These are phyloP conservation scores for Suhomyces prunicola DNA, from an alignment of 805 yeast genomes.

Conservation along the genomic window DNA sequence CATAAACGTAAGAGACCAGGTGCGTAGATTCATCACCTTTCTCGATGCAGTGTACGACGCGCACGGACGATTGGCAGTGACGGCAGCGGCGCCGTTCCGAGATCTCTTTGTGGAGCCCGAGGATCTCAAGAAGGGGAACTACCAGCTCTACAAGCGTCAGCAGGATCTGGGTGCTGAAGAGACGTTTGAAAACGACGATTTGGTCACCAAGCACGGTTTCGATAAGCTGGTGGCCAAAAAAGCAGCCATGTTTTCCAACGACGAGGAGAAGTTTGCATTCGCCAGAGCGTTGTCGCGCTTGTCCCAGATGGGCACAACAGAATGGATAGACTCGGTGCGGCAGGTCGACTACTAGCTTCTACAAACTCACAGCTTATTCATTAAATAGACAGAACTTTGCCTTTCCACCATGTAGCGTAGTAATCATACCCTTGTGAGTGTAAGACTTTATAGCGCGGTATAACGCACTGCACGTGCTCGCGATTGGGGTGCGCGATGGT, in stretches of 20 bases:
- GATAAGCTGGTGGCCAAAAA: slow-evolving; percentile 67
- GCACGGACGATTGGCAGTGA: slow-evolving; percentile 82
- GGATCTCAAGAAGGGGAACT: slow-evolving; percentile 48
- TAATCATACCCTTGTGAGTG: neutral
- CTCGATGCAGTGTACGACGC: slow-evolving; percentile 94
- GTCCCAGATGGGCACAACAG: slow-evolving; percentile 89
- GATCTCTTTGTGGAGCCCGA: slow-evolving; percentile 85
- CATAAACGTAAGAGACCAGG: slow-evolving; percentile 73
- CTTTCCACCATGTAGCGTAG: neutral
- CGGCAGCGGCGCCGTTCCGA: slow-evolving; percentile 81
- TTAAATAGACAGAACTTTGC: neutral
- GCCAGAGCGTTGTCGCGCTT: slow-evolving; percentile 90
- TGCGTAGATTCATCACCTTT: slow-evolving; percentile 90
- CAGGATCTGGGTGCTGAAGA: slow-evolving; percentile 35
- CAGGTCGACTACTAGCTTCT: neutral
- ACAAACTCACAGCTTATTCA: neutral
- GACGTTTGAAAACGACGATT: slow-evolving; percentile 51
- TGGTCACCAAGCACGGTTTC: slow-evolving; percentile 75
- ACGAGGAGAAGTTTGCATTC: slow-evolving; percentile 95
- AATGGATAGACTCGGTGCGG: slow-evolving; percentile 67
- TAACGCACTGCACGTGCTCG: neutral
- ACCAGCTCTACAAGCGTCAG: slow-evolving; percentile 39
- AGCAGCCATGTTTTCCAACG: slow-evolving; percentile 79
- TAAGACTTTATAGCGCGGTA: neutral
- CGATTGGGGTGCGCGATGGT: neutral